Evolutionary conservation across 768 basidiomycete genomes (phyloP).

Genomic region (Hericium rajendrae): DNA sequence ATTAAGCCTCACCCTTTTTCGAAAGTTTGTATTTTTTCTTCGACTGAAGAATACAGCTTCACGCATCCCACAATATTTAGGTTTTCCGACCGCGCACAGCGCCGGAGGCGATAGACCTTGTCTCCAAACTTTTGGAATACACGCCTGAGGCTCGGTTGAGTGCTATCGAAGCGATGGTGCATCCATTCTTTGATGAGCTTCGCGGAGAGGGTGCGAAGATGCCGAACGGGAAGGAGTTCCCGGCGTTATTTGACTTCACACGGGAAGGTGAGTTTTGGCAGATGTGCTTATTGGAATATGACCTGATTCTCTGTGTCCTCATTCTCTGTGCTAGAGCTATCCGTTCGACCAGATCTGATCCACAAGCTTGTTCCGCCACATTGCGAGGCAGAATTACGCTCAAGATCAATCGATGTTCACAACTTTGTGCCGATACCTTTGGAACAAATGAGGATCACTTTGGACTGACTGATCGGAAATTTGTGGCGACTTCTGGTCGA

Average conservation of each 20-base stretch:
- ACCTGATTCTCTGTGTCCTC: background rate
- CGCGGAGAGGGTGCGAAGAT: slow-evolving; percentile 83
- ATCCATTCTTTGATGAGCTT: slow-evolving; percentile 96
- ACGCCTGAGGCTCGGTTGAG: slow-evolving; percentile 91
- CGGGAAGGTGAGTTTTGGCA: slow-evolving; percentile 67
- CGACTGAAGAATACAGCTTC: slow-evolving; percentile 9
- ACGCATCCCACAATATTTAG: slow-evolving; percentile 18
- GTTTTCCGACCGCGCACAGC: slow-evolving; percentile 98
- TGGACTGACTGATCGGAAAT: slow-evolving; percentile 44
- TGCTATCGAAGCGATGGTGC: slow-evolving; percentile 85
- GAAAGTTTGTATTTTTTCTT: slow-evolving; percentile 46
- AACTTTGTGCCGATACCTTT: slow-evolving; percentile 95
- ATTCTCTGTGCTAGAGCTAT: slow-evolving; percentile 62
- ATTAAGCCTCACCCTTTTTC: slow-evolving; percentile 99
- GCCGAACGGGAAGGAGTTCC: slow-evolving; percentile 97
- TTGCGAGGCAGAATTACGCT: slow-evolving; percentile 82
- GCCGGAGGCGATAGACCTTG: slow-evolving; percentile 91
- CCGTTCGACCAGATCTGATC: slow-evolving; percentile 91
- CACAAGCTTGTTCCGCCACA: slow-evolving; percentile 84
- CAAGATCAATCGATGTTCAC: slow-evolving; percentile 78
- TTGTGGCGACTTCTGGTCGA: no score
- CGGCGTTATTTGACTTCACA: slow-evolving; percentile 89
- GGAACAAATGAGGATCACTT: slow-evolving; percentile 87
- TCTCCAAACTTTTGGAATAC: slow-evolving; percentile 92
- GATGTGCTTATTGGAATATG: background rate